Base-by-base conservation (phyloP, 371 early-diverging fungal genomes). In the Capillidium heterosporum region DNA sequence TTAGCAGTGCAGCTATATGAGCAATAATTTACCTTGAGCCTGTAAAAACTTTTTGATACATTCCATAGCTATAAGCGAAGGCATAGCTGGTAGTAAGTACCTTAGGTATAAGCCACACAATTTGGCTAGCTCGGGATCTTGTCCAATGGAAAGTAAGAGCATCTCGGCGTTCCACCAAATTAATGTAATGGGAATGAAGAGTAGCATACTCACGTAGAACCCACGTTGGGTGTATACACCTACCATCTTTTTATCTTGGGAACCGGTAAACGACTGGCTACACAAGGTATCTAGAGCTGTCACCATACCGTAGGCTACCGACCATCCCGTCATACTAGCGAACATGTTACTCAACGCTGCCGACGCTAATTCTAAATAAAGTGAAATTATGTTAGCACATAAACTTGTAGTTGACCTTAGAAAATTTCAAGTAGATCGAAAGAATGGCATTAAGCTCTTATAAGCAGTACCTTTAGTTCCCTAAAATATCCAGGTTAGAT, bases 211-310 rank as follows among this genome's bases (percentile, higher is more conserved):
- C 48, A 87, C 67, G 7, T 90, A 63, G 21, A 91, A 71, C 0
- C 83, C 82, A 15, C 93, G 78, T 66, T 90, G 89, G 31, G 91
- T 63, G 55, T 88, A 84, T 17, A 87, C 68, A 15, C 92, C 91
- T 5, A 87, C 66, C 11, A 81, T 62, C 29, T 77, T 78, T 51
- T 74, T 74, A 67, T 90, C 85, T 24, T 63, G 63, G 5, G 80
- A 68, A 0, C 77, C 87, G 0, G 91, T 89, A 65, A 71, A 85
- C 24, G 87, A 77, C 65, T 94, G 92, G 21, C 85, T 80, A 60
- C 90, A 89, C 48, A 94, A 71, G 2, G 91, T 89, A 65, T 94
- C 95, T 28, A 94, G 70, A 0, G 86, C 90, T 44, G 88, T 78
- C 2, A 84, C 77, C 47, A 80, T 70, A 40, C 87, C 91, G 31